phyloP scores from a whole-genome alignment of 192 early-diverging fungal genomes.

The Entomortierella beljakovae region DNA sequence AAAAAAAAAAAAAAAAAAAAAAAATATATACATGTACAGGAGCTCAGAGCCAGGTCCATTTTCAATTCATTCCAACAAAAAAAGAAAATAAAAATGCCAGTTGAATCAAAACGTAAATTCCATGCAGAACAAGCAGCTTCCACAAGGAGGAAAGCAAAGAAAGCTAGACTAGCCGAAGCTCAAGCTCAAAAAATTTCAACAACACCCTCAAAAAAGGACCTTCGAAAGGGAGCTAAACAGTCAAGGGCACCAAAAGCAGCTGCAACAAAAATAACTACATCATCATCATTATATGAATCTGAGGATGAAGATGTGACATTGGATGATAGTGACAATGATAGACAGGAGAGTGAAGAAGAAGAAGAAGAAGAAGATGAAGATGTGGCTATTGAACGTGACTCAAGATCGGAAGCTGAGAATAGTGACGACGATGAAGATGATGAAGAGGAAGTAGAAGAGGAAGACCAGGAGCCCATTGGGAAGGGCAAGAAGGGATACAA shows the following conservation, averaged over 20 bases:
- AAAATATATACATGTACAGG: not conserved
- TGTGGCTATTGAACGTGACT: not conserved
- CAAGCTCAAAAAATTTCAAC: constrained; percentile 13
- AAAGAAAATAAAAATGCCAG: too few relatives aligned
- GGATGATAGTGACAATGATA: constrained; percentile 6
- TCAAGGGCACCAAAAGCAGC: not conserved
- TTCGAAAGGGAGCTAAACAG: constrained; percentile 22
- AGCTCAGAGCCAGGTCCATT: not conserved
- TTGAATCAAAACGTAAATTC: constrained; percentile 42
- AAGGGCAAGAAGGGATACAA: constrained; percentile 45
- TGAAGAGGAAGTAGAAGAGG: constrained; percentile 21
- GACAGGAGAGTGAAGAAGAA: constrained; percentile 12
- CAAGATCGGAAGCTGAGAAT: constrained; percentile 8
- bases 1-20: constrained; percentile 1
- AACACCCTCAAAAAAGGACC: constrained; percentile 39
- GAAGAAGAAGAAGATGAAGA: not conserved
- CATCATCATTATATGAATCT: constrained; percentile 6
- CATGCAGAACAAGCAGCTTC: constrained; percentile 46
- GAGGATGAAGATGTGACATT: constrained; percentile 16
- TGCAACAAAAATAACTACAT: not conserved
- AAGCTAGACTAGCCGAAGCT: constrained; percentile 25
- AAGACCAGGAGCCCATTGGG: constrained; percentile 22
- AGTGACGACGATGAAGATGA: constrained; percentile 15
- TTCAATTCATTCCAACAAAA: not conserved
- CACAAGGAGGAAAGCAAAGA: constrained; percentile 49